Evolutionary conservation across 257 asterid species (phyloP).

Genomic region (Perilla frutescens): DNA sequence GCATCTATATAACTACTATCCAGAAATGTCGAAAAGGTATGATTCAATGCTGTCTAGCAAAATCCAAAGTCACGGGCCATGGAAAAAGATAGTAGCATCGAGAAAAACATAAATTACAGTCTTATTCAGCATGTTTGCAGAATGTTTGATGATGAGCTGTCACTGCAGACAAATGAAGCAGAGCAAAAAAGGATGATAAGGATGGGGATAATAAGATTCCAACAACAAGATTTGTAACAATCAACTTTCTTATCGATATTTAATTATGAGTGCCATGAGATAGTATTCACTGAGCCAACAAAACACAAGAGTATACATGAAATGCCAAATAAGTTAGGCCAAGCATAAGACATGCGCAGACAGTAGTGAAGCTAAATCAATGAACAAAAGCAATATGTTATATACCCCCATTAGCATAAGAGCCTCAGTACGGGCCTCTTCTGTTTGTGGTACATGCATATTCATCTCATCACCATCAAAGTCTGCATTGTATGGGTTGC

Average conservation of each 20-base stretch:
- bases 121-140: neutral
- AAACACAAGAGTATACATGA: neutral
- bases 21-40: constrained; percentile 13
- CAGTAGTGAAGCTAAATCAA: constrained; percentile 26
- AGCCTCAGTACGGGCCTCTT: constrained; percentile 98
- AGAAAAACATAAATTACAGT: neutral
- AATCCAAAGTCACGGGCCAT: neutral
- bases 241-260: neutral
- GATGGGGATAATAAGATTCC: constrained; percentile 12
- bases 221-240: neutral
- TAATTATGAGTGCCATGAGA: neutral
- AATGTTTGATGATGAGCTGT: constrained; percentile 13
- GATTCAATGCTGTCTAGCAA: neutral
- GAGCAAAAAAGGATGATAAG: constrained; percentile 12
- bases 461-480: constrained; percentile 99
- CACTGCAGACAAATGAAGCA: neutral
- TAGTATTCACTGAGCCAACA: neutral
- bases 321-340: constrained; percentile 2
- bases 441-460: constrained; percentile 99
- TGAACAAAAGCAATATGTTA: constrained; percentile 24
- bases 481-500: constrained; percentile 98
- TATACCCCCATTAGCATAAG: constrained; percentile 92
- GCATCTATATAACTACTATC: neutral
- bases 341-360: neutral
- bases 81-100: constrained; percentile 7